Conservation (phyloP, 164 flowering plant species). For the Hamamelis virginiana region DNA sequence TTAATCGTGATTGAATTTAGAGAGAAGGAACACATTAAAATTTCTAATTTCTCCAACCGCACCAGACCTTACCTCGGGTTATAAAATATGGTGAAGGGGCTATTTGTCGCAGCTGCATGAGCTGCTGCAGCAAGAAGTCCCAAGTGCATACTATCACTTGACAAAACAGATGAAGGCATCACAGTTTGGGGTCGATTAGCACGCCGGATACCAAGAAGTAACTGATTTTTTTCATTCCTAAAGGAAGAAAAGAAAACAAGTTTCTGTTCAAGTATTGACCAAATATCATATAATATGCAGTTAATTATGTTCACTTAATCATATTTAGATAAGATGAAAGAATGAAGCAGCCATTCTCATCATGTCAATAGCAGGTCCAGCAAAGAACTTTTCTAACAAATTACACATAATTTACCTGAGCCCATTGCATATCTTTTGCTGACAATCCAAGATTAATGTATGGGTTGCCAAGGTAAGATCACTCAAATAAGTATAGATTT, state of each 20-base stretch:
- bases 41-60: background rate
- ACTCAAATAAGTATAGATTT: background rate
- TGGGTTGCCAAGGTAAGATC: background rate
- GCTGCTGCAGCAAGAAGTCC: slow-evolving; percentile 99
- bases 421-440: background rate
- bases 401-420: background rate
- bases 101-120: slow-evolving; percentile 91
- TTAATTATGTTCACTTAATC: background rate
- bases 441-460: background rate
- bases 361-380: background rate
- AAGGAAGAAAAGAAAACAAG: slow-evolving; percentile 4
- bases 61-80: slow-evolving; percentile 69
- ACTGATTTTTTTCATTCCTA: slow-evolving; percentile 94
- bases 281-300: background rate
- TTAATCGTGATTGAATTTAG: slow-evolving; percentile 8
- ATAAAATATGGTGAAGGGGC: slow-evolving; percentile 87
- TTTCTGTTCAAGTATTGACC: background rate
- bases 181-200: slow-evolving; percentile 89
- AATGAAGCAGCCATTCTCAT: background rate
- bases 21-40: background rate
- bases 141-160: slow-evolving; percentile 95
- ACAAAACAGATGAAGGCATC: slow-evolving; percentile 93
- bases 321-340: background rate
- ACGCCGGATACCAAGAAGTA: slow-evolving; percentile 85
- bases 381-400: background rate